Percentiles rank a stretch among this genome's conserved stretches.
Evolutionary conservation across 768 basidiomycete species (phyloP).

Genomic region (Tricholoma bakamatsutake): DNA sequence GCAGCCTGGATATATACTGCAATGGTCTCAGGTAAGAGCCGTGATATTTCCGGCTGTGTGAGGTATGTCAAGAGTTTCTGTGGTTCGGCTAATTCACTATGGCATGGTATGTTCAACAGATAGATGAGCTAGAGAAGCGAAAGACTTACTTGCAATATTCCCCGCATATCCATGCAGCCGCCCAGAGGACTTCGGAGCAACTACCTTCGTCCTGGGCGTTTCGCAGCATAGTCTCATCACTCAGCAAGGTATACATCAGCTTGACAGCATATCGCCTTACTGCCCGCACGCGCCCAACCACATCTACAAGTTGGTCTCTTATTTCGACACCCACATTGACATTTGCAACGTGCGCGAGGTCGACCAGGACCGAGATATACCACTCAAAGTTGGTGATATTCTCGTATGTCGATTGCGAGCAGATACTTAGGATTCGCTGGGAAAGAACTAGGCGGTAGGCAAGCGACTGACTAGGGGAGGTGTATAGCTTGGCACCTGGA

Average conservation of each 20-base stretch:
- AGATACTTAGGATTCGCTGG: slow-evolving; percentile 80
- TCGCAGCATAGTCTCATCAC: slow-evolving; percentile 68
- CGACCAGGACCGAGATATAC: slow-evolving; percentile 93
- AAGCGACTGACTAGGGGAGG: slow-evolving; percentile 63
- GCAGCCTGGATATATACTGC: slow-evolving; percentile 79
- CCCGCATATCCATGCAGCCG: slow-evolving; percentile 95
- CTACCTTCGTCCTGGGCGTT: slow-evolving; percentile 64
- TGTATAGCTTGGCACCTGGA: slow-evolving; percentile 24
- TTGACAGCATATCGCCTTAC: slow-evolving; percentile 76
- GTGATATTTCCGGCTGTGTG: slow-evolving; percentile 51
- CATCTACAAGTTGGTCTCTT: slow-evolving; percentile 80
- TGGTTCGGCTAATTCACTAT: slow-evolving; percentile 74
- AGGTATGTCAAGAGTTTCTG: slow-evolving; percentile 69
- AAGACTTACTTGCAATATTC: slow-evolving; percentile 81
- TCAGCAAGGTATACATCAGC: slow-evolving; percentile 75
- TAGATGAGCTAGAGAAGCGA: neutral
- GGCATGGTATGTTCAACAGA: slow-evolving; percentile 1
- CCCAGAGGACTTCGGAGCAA: slow-evolving; percentile 85
- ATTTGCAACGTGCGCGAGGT: slow-evolving; percentile 82
- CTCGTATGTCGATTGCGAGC: slow-evolving; percentile 77
- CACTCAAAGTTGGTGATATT: slow-evolving; percentile 94
- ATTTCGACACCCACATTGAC: slow-evolving; percentile 75
- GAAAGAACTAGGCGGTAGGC: slow-evolving; percentile 84
- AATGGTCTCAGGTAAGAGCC: slow-evolving; percentile 57
- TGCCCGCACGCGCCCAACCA: slow-evolving; percentile 74